Percentiles rank a stretch among this genome's conserved stretches.
These are phyloP conservation scores for Bjerkandera adusta DNA, from an alignment of 1,284 basidiomycete species.

Conservation along the genomic window DNA sequence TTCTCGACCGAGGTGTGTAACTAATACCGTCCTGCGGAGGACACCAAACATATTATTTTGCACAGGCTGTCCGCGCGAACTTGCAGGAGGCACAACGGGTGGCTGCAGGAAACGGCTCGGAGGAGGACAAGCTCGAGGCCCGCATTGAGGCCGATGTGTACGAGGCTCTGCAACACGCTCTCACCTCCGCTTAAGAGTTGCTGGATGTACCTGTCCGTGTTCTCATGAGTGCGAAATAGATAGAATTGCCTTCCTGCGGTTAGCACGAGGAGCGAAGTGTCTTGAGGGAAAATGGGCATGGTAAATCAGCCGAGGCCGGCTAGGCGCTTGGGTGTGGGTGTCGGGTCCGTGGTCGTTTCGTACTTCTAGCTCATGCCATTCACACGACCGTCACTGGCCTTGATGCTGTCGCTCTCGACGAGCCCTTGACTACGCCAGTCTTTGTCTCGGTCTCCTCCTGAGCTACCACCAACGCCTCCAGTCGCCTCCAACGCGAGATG, in stretches of 20 bases:
- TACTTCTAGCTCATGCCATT: no score
- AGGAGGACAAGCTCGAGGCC: constrained; percentile 93
- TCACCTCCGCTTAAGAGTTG: constrained; percentile 54
- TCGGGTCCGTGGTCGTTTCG: no score
- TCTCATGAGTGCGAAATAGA: no score
- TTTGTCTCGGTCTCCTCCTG: no score
- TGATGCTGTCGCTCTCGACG: no score
- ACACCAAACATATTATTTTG: not conserved
- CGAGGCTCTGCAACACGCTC: constrained; percentile 89
- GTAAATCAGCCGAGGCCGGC: no score
- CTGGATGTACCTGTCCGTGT: constrained; percentile 1
- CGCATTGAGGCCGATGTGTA: constrained; percentile 96
- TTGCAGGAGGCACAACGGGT: constrained; percentile 90
- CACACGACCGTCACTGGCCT: no score
- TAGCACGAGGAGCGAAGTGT: no score
- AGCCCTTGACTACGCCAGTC: no score
- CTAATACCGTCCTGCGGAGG: not conserved
- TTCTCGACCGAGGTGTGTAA: constrained; percentile 81
- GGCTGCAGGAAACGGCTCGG: constrained; percentile 79
- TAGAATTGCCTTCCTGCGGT: no score
- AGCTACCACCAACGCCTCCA: not conserved
- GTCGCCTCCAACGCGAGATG: constrained; percentile 1
- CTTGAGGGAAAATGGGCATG: no score
- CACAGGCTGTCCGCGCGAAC: constrained; percentile 85
- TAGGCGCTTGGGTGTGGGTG: no score